Percentiles rank a stretch among this genome's conserved stretches.
phyloP scores from a whole-genome alignment of 805 yeast genomes.

The Maudiozyma saulgeensis region DNA sequence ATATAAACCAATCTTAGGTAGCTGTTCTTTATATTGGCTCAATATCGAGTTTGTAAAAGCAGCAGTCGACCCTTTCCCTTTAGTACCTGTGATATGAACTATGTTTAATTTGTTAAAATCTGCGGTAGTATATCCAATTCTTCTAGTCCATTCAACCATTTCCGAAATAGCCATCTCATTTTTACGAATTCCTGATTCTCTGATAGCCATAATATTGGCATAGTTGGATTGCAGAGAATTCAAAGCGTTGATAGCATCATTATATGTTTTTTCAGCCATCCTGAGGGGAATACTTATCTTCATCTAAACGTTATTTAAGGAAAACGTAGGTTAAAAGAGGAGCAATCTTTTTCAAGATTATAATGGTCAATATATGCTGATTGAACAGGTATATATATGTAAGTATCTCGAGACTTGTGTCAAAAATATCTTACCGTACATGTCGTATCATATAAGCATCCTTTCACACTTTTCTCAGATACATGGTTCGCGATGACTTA shows the following conservation, averaged over 20 bases:
- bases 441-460: neutral
- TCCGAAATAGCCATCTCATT: conserved; percentile 69
- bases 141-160: conserved; percentile 70
- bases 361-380: too few species aligned
- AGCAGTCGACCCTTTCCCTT: conserved; percentile 97
- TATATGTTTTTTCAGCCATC: conserved; percentile 23
- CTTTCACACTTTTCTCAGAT: neutral
- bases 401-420: too few species aligned
- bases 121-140: conserved; percentile 54
- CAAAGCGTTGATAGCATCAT: conserved; percentile 77
- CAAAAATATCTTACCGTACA: too few species aligned
- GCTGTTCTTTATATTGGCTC: conserved; percentile 41
- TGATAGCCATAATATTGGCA: conserved; percentile 76
- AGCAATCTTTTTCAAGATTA: neutral
- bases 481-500: neutral
- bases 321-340: neutral
- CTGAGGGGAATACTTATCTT: conserved; percentile 10
- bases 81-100: conserved; percentile 93
- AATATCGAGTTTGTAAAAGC: conserved; percentile 84
- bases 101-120: conserved; percentile 71
- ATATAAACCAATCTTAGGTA: conserved; percentile 72
- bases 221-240: conserved; percentile 87
- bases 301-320: conserved; percentile 5
- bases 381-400: neutral
- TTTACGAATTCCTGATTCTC: conserved; percentile 57